Evolutionary conservation across 306 rosid genomes (phyloP).

Genomic region (Sindora glabra): DNA sequence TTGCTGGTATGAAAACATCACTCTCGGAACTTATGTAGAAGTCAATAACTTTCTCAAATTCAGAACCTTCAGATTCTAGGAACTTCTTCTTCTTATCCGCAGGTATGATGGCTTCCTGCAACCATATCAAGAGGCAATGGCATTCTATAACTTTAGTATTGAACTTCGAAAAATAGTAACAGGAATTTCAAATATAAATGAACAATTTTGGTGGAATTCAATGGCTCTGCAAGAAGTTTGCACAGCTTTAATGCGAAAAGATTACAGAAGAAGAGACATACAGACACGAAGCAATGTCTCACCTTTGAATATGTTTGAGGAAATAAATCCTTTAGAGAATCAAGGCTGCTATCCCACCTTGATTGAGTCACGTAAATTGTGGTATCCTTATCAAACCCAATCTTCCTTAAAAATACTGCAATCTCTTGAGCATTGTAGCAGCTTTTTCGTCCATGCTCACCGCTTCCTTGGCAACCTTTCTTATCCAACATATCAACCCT

Average conservation of each 20-base stretch:
- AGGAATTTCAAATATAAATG: no score
- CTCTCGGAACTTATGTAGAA: constrained; percentile 27
- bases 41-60: constrained; percentile 25
- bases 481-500: constrained; percentile 3
- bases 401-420: constrained; percentile 30
- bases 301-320: constrained; percentile 37
- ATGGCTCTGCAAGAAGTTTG: no score
- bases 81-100: constrained; percentile 13
- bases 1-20: constrained; percentile 28
- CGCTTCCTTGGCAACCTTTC: constrained; percentile 5
- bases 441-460: constrained; percentile 5
- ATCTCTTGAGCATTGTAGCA: constrained; percentile 18
- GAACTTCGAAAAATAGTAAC: no score
- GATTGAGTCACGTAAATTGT: constrained; percentile 26
- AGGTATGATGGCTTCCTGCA: constrained; percentile 26
- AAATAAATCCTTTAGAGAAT: constrained; percentile 24
- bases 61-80: constrained; percentile 11
- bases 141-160: no score
- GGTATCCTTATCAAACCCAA: constrained; percentile 22
- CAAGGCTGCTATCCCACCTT: constrained; percentile 26
- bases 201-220: no score
- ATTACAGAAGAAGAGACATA: no score
- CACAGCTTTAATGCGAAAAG: no score
- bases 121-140: not conserved
- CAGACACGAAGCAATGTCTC: not conserved